A percentile compares a stretch with the other conserved stretches of the same genome.
Conservation (phyloP, 139 green algal species). For the Eudorina sp. region DNA sequence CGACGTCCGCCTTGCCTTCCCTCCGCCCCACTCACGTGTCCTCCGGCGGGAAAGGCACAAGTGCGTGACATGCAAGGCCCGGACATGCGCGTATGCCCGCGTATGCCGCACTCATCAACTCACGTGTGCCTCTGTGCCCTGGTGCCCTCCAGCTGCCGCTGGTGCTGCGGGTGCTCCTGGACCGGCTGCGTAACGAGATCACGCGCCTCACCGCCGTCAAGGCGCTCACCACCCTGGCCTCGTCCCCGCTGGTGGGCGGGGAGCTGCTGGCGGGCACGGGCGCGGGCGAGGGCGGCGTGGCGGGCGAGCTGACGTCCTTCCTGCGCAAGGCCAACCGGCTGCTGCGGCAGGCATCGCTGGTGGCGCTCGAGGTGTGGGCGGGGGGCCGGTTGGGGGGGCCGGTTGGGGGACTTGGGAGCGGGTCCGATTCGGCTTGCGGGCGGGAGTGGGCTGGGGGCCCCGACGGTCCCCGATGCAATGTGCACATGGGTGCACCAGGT, state of each 20-base stretch:
- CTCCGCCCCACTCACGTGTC: too few relatives aligned
- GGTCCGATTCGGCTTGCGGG: too few relatives aligned
- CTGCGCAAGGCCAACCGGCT: constrained; percentile 92
- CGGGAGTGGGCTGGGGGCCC: too few relatives aligned
- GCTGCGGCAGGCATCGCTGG: constrained; percentile 87
- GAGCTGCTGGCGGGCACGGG: constrained; percentile 56
- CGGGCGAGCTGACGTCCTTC: constrained; percentile 88
- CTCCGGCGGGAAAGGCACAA: too few relatives aligned
- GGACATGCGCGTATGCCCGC: too few relatives aligned
- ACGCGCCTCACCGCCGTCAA: constrained; percentile 91
- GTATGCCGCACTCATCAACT: too few relatives aligned
- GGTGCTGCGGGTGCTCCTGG: constrained; percentile 83
- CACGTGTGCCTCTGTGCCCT: neutral
- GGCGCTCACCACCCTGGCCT: constrained; percentile 80
- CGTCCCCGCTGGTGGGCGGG: constrained; percentile 74
- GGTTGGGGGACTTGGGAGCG: too few relatives aligned
- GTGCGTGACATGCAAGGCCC: too few relatives aligned
- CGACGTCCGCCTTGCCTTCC: too few relatives aligned
- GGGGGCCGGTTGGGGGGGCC: neutral
- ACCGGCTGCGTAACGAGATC: constrained; percentile 93
- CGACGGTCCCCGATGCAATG: too few relatives aligned
- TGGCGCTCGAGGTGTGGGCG: constrained; percentile 67
- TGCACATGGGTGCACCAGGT: too few relatives aligned
- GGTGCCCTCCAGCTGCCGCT: constrained; percentile 28
- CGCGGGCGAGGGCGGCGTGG: constrained; percentile 38